Conservation (phyloP, 306 rosid species). For the Cucurbita moschata region DNA sequence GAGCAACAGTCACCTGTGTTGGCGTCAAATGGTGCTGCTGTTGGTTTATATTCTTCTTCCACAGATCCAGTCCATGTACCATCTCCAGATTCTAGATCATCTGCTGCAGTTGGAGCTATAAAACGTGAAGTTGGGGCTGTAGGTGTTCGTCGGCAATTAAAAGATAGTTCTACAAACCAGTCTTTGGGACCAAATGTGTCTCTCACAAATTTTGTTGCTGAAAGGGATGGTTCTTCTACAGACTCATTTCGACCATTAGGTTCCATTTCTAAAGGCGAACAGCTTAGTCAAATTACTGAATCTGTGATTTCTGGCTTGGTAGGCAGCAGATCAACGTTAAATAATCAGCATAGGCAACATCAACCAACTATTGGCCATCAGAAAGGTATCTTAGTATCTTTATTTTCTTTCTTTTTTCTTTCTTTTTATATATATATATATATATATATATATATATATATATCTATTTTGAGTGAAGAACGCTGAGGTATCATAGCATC, state of each 20-base stretch:
- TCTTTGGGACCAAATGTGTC: slow-evolving; percentile 43
- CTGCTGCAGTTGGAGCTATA: slow-evolving; percentile 84
- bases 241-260: slow-evolving; percentile 53
- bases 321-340: slow-evolving; percentile 34
- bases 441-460: no score
- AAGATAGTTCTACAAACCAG: slow-evolving; percentile 39
- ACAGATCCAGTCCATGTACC: slow-evolving; percentile 99
- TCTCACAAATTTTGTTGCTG: slow-evolving; percentile 31
- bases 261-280: slow-evolving; percentile 44
- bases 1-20: slow-evolving; percentile 31
- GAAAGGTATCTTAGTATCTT: slow-evolving; percentile 44
- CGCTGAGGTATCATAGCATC: background rate
- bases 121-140: slow-evolving; percentile 93
- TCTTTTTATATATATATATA: no score
- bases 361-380: slow-evolving; percentile 70
- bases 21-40: slow-evolving; percentile 51
- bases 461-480: background rate
- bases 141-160: slow-evolving; percentile 65
- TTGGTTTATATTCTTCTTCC: slow-evolving; percentile 88
- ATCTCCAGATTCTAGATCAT: slow-evolving; percentile 86
- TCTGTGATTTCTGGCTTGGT: slow-evolving; percentile 36
- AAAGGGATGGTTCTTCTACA: slow-evolving; percentile 44
- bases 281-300: slow-evolving; percentile 41
- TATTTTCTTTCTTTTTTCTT: no score
- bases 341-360: slow-evolving; percentile 57